Conservation (phyloP, 139 green algal species). For the Tetratostichococcus sp. region DNA sequence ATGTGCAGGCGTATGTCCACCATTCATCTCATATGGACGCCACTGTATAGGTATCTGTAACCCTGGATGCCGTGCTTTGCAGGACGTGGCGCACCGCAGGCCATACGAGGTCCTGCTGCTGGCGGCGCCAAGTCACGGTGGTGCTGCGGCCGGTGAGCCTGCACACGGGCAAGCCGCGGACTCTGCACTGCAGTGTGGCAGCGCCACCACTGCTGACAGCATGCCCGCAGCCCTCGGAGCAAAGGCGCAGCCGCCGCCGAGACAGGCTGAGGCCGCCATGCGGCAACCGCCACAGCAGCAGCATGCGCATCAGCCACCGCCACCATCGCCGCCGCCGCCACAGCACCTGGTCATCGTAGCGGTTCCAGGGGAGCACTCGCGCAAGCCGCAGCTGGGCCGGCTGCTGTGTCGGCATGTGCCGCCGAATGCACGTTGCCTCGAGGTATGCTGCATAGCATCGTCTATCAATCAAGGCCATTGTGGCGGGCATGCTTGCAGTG, state of each 20-base stretch:
- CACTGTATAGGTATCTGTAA: too few relatives aligned
- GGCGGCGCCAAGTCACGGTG: conserved; percentile 6
- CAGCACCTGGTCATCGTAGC: conserved; percentile 29
- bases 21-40: too few relatives aligned
- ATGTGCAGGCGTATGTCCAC: too few relatives aligned
- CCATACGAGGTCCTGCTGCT: conserved; percentile 69
- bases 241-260: too few relatives aligned
- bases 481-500: too few relatives aligned
- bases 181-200: too few relatives aligned
- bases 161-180: too few relatives aligned
- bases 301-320: conserved; percentile 6
- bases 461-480: too few relatives aligned
- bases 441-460: conserved; percentile 25
- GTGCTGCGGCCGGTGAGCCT: too few relatives aligned
- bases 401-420: conserved; percentile 29
- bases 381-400: conserved; percentile 57
- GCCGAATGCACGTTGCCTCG: conserved; percentile 11
- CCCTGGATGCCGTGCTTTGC: too few relatives aligned
- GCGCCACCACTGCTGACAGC: too few relatives aligned
- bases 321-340: conserved; percentile 3
- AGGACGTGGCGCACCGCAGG: conserved; percentile 41
- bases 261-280: not conserved
- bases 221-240: too few relatives aligned
- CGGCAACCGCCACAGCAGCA: not conserved
- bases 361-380: conserved; percentile 44